These are phyloP conservation scores for Suhomyces emberorum DNA, from an alignment of 805 yeast species.

Conservation along the genomic window DNA sequence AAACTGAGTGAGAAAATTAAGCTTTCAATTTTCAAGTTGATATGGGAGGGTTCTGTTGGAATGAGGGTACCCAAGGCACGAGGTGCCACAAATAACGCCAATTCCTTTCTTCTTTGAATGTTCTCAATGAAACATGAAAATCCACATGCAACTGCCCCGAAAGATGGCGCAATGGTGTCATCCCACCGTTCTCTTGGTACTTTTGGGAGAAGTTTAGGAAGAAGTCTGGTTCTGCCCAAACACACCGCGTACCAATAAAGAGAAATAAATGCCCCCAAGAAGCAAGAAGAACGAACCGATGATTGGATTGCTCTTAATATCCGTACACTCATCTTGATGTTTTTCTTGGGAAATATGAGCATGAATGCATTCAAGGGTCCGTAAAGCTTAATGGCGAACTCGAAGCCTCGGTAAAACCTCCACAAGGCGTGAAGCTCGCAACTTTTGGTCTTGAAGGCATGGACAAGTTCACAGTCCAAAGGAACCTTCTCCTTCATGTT, in stretches of 20 bases:
- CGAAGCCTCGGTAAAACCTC: slow-evolving; percentile 42
- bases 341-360: slow-evolving; percentile 20
- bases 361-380: slow-evolving; percentile 37
- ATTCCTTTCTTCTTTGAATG: slow-evolving; percentile 42
- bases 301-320: slow-evolving; percentile 20
- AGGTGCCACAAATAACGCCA: slow-evolving; percentile 47
- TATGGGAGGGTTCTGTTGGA: slow-evolving; percentile 22
- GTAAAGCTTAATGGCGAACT: slow-evolving; percentile 38
- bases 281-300: slow-evolving; percentile 40
- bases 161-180: slow-evolving; percentile 34
- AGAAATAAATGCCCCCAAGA: slow-evolving; percentile 41
- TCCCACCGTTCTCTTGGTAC: slow-evolving; percentile 35
- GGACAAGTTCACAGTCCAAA: slow-evolving; percentile 40
- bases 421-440: slow-evolving; percentile 48
- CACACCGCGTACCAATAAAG: slow-evolving; percentile 49
- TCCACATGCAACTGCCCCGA: slow-evolving; percentile 43
- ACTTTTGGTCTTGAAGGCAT: slow-evolving; percentile 33
- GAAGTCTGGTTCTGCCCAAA: slow-evolving; percentile 36
- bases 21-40: slow-evolving; percentile 26
- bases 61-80: slow-evolving; percentile 34
- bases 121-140: slow-evolving; percentile 40
- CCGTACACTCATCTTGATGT: slow-evolving; percentile 11
- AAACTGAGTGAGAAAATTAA: slow-evolving; percentile 32
- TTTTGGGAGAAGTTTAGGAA: slow-evolving; percentile 38
- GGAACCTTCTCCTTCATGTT: slow-evolving; percentile 26